Percentiles rank a stretch among this genome's conserved stretches.
phyloP scores from a whole-genome alignment of 192 early-diverging fungal genomes.

The Phlyctochytrium planicorne region DNA sequence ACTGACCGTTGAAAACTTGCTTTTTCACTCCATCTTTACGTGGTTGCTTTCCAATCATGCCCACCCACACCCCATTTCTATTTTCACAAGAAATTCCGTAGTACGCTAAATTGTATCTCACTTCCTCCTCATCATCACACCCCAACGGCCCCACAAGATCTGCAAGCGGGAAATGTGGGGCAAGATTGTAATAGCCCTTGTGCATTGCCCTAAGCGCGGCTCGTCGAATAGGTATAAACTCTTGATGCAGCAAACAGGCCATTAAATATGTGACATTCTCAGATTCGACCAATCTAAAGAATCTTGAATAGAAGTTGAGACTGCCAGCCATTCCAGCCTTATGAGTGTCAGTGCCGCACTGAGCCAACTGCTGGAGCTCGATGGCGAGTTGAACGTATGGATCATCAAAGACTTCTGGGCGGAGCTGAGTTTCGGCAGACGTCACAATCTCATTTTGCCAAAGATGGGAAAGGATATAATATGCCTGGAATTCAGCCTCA shows the following conservation, averaged over 20 bases:
- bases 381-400: constrained; percentile 71
- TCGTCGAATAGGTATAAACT: constrained; percentile 72
- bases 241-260: constrained; percentile 74
- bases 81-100: constrained; percentile 30
- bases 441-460: constrained; percentile 72
- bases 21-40: constrained; percentile 19
- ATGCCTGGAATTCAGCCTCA: constrained; percentile 89
- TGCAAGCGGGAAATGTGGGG: constrained; percentile 44
- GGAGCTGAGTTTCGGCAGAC: constrained; percentile 59
- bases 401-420: constrained; percentile 41
- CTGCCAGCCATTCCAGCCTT: constrained; percentile 23
- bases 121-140: constrained; percentile 59
- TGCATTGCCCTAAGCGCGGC: constrained; percentile 72
- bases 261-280: constrained; percentile 66
- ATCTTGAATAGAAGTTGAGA: constrained; percentile 62
- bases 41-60: constrained; percentile 34
- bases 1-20: constrained; percentile 4
- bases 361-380: constrained; percentile 58
- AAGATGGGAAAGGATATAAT: constrained; percentile 76
- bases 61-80: constrained; percentile 19
- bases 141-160: constrained; percentile 57
- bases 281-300: constrained; percentile 70
- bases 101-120: constrained; percentile 29
- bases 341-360: constrained; percentile 8
- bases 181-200: constrained; percentile 43